A percentile compares a stretch with the other conserved stretches of the same genome.
phyloP scores from a whole-genome alignment of 208 protist species.

The Blastocrithidia nonstop region DNA sequence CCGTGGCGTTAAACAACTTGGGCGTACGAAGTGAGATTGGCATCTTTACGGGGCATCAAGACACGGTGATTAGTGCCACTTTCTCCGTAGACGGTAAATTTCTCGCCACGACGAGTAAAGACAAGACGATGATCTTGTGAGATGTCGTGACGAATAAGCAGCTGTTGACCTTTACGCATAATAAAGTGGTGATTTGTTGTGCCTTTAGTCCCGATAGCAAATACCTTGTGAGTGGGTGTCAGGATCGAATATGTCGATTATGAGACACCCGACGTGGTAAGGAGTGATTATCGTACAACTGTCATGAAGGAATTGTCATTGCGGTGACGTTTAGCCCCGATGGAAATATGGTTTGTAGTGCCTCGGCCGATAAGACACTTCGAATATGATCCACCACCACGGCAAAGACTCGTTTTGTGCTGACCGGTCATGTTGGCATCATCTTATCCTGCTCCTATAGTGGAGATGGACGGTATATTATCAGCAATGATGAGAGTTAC shows the following conservation, averaged over 20 bases:
- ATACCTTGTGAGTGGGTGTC: conserved; percentile 68
- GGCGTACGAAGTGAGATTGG: conserved; percentile 38
- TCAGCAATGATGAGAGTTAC: conserved; percentile 75
- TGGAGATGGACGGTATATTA: conserved; percentile 53
- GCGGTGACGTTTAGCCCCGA: conserved; percentile 62
- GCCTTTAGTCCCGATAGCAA: conserved; percentile 76
- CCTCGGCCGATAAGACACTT: conserved; percentile 70
- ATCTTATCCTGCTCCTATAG: conserved; percentile 72
- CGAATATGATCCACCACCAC: conserved; percentile 67
- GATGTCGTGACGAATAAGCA: conserved; percentile 70
- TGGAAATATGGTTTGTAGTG: conserved; percentile 50
- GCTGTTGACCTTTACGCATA: conserved; percentile 51
- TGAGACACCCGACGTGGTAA: conserved; percentile 54
- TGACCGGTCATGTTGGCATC: conserved; percentile 62
- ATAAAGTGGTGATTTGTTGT: conserved; percentile 83
- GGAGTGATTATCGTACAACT: conserved; percentile 48
- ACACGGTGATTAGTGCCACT: conserved; percentile 64
- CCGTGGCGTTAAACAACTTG: conserved; percentile 41
- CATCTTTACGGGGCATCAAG: conserved; percentile 75
- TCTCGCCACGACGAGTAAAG: conserved; percentile 78
- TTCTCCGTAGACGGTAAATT: conserved; percentile 81
- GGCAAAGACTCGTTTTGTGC: conserved; percentile 38
- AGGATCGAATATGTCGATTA: conserved; percentile 76
- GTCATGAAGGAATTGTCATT: conserved; percentile 79
- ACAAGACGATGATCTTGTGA: conserved; percentile 80